Base-by-base conservation (phyloP, 495 filamentous ascomycete species). In the Penicillium arizonense region DNA sequence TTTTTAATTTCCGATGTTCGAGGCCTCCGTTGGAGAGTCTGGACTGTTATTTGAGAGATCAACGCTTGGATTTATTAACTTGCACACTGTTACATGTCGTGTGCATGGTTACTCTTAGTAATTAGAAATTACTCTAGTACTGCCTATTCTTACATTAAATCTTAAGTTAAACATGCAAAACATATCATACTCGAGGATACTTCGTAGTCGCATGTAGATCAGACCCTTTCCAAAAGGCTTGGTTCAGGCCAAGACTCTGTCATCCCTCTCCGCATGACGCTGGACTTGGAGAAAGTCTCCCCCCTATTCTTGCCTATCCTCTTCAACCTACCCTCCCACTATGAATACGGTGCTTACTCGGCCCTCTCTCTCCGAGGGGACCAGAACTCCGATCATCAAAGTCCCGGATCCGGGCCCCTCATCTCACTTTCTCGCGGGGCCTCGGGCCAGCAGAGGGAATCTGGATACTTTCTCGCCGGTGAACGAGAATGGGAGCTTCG, bases 401-500 rank as follows among this genome's bases (percentile, higher is more conserved):
- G 52, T 69, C 32, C 67, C 66, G 38, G 63, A 65, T 44, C 35
- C 46, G n/a, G 35, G 48, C 39, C 48, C 51, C 32, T 54, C 51
- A 30, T 44, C 54, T 24, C 50, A 54, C 44, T 49, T 57, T 35
- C 58, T 48, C 34, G 48, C 51, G 28, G 28, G 28, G 21, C 42
- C 55, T 11, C 54, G 55, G 23, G 53, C 62, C 58, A 69, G 77
- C 65, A 82, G 64, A 40, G 76, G 76, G 28, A 82, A 77, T 53
- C 63, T 84, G 11, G 84, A 97, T 50, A 79, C 81, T 9, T 83
- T 85, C 61, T 87, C 84, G 13, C 89, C 90, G 6, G 90, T 97
- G 53, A 94, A 96, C 61, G 89, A 96, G 69, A 91, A 97, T 64
- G 94, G 94, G 33, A 90, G 89, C 64, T 98, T 96, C 68, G 91